Evolutionary conservation across 2,329 filamentous ascomycete species (phyloP).

Genomic region (Diaporthe vaccinii): DNA sequence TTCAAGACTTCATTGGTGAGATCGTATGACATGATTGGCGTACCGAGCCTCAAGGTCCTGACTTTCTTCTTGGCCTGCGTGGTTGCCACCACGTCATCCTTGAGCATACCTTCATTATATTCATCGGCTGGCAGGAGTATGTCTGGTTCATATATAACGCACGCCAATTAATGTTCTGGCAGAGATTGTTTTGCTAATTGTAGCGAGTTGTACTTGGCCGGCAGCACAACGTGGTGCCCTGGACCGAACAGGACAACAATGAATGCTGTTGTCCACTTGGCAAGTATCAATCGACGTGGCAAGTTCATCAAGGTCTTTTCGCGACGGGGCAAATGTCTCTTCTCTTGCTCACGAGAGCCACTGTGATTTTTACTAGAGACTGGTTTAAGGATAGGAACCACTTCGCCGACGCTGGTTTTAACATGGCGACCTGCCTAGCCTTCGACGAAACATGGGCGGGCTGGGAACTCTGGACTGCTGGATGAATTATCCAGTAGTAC

Average conservation of each 20-base stretch:
- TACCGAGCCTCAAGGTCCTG: constrained; percentile 4
- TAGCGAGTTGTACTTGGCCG: background rate
- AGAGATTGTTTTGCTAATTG: background rate
- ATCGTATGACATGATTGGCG: constrained; percentile 3
- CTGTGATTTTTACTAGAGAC: no score
- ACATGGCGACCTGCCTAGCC: background rate
- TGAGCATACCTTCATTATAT: background rate
- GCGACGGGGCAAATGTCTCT: background rate
- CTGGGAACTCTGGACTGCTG: background rate
- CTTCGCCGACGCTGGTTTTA: background rate
- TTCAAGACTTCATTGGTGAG: background rate
- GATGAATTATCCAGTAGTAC: background rate
- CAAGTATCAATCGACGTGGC: background rate
- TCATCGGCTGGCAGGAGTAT: background rate
- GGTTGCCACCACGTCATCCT: background rate
- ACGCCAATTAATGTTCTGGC: background rate
- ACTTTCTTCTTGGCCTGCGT: constrained; percentile 4
- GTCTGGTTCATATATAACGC: background rate
- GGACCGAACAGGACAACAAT: background rate
- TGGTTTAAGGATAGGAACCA: background rate
- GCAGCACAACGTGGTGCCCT: background rate
- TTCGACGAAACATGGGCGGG: background rate
- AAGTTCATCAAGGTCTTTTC: no score
- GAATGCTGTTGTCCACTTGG: constrained; percentile 8
- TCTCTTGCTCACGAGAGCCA: background rate